Conservation (phyloP, 495 filamentous ascomycete genomes). For the Jackrogersella multiformis region DNA sequence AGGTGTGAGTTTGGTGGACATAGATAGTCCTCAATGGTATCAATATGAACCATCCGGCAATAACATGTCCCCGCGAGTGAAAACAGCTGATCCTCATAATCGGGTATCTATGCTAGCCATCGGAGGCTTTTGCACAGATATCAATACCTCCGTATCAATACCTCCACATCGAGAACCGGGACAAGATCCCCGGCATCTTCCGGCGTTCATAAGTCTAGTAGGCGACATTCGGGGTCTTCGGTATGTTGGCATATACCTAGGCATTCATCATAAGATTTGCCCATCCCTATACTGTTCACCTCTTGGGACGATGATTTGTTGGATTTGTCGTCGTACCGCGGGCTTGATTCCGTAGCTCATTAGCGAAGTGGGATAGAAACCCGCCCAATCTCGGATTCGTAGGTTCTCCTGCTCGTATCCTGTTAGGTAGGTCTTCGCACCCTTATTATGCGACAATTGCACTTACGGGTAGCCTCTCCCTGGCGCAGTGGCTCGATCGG, state of each 20-base stretch:
- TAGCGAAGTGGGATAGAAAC: slow-evolving; percentile 50
- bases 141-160: too few relatives aligned
- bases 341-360: slow-evolving; percentile 52
- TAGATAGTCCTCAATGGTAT: too few relatives aligned
- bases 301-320: slow-evolving; percentile 29
- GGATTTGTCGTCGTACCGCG: slow-evolving; percentile 44
- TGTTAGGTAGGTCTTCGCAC: slow-evolving; percentile 1
- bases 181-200: too few relatives aligned
- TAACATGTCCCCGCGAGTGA: too few relatives aligned
- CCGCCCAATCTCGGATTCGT: neutral
- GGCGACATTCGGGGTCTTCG: too few relatives aligned
- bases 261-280: neutral
- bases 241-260: too few relatives aligned
- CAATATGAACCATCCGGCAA: too few relatives aligned
- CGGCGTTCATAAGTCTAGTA: neutral
- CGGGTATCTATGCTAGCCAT: too few relatives aligned
- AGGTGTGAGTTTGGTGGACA: too few relatives aligned
- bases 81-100: too few relatives aligned
- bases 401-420: slow-evolving; percentile 12
- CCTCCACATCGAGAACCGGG: too few relatives aligned
- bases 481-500: slow-evolving; percentile 53
- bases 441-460: slow-evolving; percentile 9
- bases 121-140: too few relatives aligned
- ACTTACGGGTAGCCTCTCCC: slow-evolving; percentile 54
- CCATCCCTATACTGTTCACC: slow-evolving; percentile 7